Base-by-base conservation (phyloP, 768 basidiomycete genomes). In the Tephrocybe sp. region DNA sequence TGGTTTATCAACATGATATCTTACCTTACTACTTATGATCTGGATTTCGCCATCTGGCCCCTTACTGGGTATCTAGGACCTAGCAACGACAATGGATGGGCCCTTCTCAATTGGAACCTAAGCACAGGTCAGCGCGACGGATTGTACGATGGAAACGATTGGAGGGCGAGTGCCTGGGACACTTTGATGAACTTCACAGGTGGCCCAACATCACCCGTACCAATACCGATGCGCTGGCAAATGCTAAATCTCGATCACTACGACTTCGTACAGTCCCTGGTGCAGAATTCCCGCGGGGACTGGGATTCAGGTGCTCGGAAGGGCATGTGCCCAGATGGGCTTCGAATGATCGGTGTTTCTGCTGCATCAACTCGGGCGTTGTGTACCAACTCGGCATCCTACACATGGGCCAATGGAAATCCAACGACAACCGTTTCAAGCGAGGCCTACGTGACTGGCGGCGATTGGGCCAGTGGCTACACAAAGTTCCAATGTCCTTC, bases 11-110 rank as follows among this genome's bases (percentile, higher is more conserved):
- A 53, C 41, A 53, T 53, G 34, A 26, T 56, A 12, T 46, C 51
- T 11, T 53, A 53, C 26, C 47, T 56, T 16, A 50, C 26, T 1
- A 53, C 44, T 12, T 46, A 56, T 30, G 55, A 53, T 34, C 16
- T 56, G 30, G 55, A 56, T 42, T 56, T 56, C 44, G 51, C 51
- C 9, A 24, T 56, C 19, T 56, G 51, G 55, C 55, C 55, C 13
- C 55, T 56, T 31, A 27, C 50, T 13, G 55, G 55, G 4, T 56
- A 56, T 15, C 36, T 53, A 11, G 52, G 51, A 2, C 48, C 51
- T 22, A 31, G 16, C 21, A 53, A 52, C n/a, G 40, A 16, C 48
- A 53, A 56, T 16, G 55, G 55, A 35, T 56, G 52, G 55, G 55
- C 52, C n/a, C 52, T 56, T 28, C 47, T 52, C 19, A 56, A 56